These are phyloP conservation scores for Pseudozyma tsukubaensis DNA, from an alignment of 1,284 basidiomycete genomes.

Conservation along the genomic window DNA sequence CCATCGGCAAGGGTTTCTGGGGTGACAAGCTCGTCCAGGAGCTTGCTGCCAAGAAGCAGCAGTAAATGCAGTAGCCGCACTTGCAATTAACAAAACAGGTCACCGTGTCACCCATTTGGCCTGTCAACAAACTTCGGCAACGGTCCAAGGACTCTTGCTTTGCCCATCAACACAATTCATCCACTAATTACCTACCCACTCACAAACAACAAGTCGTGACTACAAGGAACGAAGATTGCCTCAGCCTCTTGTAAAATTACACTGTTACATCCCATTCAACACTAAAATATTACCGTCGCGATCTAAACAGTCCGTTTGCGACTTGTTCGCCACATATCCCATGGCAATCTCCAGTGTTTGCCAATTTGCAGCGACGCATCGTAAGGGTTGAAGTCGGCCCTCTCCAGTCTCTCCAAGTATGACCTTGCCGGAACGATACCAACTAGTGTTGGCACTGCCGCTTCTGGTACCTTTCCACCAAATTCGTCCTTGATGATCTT, in stretches of 20 bases:
- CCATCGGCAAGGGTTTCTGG: slow-evolving; percentile 73
- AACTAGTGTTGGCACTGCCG: slow-evolving; percentile 82
- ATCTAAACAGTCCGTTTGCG: slow-evolving; percentile 69
- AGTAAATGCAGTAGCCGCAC: slow-evolving; percentile 4
- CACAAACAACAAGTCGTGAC: background rate
- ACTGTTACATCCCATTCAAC: background rate
- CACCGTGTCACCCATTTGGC: background rate
- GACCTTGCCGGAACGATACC: slow-evolving; percentile 79
- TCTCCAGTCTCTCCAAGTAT: slow-evolving; percentile 81
- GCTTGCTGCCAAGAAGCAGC: slow-evolving; percentile 61
- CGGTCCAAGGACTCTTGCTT: background rate
- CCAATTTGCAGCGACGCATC: slow-evolving; percentile 75
- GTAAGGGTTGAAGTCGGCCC: slow-evolving; percentile 85
- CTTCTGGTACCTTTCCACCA: slow-evolving; percentile 75
- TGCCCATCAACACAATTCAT: background rate
- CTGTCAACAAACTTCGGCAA: background rate
- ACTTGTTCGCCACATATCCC: slow-evolving; percentile 81
- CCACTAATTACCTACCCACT: background rate
- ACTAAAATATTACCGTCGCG: background rate
- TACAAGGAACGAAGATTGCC: background rate
- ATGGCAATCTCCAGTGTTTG: slow-evolving; percentile 86
- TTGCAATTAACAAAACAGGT: background rate
- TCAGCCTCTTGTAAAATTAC: slow-evolving; percentile 18
- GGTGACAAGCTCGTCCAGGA: slow-evolving; percentile 50
- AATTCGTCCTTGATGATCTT: slow-evolving; percentile 77